phyloP scores from a whole-genome alignment of 305 asterid genomes.

The Fraxinus baroniana region DNA sequence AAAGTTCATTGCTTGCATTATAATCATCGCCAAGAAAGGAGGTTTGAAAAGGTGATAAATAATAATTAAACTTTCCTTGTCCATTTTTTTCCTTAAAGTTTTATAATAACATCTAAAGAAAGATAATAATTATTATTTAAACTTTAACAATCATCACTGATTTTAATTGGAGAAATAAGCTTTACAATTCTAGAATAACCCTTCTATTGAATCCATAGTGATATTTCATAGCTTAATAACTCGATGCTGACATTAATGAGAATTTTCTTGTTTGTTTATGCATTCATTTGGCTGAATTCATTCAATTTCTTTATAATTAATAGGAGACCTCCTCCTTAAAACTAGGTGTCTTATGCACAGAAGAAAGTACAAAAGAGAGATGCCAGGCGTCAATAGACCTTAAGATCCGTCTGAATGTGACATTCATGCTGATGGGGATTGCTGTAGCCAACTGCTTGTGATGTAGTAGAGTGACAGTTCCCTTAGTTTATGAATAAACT shows the following conservation, averaged over 20 bases:
- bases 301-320: background rate
- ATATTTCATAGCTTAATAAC: background rate
- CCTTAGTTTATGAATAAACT: background rate
- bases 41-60: background rate
- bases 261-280: background rate
- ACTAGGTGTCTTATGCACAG: background rate
- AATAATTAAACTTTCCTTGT: background rate
- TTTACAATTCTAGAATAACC: background rate
- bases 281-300: background rate
- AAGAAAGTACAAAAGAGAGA: background rate
- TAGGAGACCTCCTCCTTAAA: background rate
- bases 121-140: background rate
- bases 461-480: background rate
- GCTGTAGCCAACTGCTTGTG: background rate
- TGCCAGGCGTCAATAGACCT: conserved; percentile 2
- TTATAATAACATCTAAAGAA: background rate
- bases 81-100: background rate
- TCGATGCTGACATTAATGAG: background rate
- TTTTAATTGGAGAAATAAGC: background rate
- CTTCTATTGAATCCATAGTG: background rate
- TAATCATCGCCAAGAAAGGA: background rate
- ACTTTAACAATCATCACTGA: background rate
- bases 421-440: background rate
- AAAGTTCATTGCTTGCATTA: background rate
- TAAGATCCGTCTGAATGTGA: background rate